Percentiles rank a stretch among this genome's conserved stretches.
These are phyloP conservation scores for Poteriospumella lacustris DNA, from an alignment of 108 stramenopile species.

Conservation along the genomic window DNA sequence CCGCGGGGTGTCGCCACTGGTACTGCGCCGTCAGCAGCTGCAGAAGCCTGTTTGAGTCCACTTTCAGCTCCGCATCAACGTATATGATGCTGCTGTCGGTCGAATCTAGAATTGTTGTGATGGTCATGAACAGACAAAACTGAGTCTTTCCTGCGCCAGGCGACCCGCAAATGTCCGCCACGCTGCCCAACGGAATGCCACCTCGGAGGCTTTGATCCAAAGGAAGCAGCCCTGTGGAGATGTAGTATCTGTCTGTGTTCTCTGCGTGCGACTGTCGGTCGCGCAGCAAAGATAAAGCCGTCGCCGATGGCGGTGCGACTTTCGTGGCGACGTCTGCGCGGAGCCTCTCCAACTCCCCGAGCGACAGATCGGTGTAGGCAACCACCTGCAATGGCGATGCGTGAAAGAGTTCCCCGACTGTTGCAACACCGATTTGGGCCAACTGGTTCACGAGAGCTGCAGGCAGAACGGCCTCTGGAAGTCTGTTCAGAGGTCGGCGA, in stretches of 20 bases:
- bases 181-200: neutral
- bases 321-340: neutral
- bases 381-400: neutral
- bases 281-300: neutral
- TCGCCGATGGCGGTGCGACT: neutral
- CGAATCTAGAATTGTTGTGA: neutral
- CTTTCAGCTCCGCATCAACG: conserved; percentile 15
- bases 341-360: neutral
- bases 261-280: too few species aligned
- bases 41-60: neutral
- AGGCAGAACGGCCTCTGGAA: too few species aligned
- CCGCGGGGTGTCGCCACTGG: neutral
- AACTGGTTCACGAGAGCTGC: too few species aligned
- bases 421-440: too few species aligned
- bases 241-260: too few species aligned
- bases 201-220: conserved; percentile 3
- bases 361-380: neutral
- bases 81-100: neutral
- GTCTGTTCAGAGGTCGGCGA: too few species aligned
- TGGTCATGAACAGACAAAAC: conserved; percentile 1
- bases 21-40: neutral
- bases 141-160: conserved; percentile 26
- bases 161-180: neutral
- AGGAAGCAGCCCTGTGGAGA: too few species aligned
- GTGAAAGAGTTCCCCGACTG: neutral